phyloP scores from a whole-genome alignment of 176 grass and related monocot species.

The Oryza coarctata region DNA sequence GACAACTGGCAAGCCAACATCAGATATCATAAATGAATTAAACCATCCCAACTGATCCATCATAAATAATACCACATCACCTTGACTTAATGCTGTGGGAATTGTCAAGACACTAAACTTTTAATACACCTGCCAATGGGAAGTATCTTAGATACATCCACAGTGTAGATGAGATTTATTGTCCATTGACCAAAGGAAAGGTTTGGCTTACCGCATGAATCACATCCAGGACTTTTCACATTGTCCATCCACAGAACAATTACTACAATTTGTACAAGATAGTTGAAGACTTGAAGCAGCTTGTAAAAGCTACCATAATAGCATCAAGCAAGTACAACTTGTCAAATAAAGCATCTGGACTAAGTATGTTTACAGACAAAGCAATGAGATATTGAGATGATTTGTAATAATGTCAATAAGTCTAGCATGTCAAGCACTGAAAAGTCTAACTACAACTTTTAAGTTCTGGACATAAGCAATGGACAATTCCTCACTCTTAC shows the following conservation, averaged over 20 bases:
- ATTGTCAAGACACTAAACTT: slow-evolving; percentile 46
- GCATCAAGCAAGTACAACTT: slow-evolving; percentile 24
- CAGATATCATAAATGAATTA: slow-evolving; percentile 43
- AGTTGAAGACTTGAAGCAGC: not conserved
- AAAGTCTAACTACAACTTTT: not conserved
- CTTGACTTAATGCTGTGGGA: slow-evolving; percentile 45
- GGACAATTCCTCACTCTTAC: not conserved
- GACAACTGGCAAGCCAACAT: slow-evolving; percentile 48
- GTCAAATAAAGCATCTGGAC: not conserved
- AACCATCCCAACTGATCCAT: slow-evolving; percentile 43
- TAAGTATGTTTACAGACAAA: not conserved
- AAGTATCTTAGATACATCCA: slow-evolving; percentile 38
- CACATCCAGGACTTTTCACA: slow-evolving; percentile 18
- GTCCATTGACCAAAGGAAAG: slow-evolving; percentile 38
- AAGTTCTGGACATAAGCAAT: not conserved
- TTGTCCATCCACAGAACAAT: slow-evolving; percentile 18
- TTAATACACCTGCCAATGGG: slow-evolving; percentile 33
- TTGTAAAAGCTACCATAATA: slow-evolving; percentile 10
- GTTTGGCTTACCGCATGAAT: not conserved
- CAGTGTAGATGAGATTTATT: slow-evolving; percentile 26
- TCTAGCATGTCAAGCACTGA: not conserved
- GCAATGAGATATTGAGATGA: slow-evolving; percentile 3
- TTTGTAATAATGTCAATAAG: slow-evolving; percentile 2
- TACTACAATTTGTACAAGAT: not conserved
- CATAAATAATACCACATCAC: slow-evolving; percentile 36